Evolutionary conservation across 768 basidiomycete species (phyloP), one percentile per base, ranked within the genome.

Genomic region (Trametes sanguinea): DNA sequence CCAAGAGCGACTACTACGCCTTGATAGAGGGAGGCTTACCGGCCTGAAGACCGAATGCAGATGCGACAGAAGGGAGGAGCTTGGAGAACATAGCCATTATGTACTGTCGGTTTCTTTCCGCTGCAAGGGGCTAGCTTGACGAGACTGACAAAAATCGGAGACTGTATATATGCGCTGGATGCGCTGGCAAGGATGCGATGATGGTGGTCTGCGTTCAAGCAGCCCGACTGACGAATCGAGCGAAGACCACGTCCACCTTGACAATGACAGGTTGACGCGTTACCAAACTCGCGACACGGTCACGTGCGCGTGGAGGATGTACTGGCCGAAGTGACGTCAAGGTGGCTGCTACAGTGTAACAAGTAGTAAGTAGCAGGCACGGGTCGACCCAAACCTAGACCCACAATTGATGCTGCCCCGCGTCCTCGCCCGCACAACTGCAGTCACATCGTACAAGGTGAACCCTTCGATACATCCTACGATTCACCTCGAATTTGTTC

Each of bases 1-100:
- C 22, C 35, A 37, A 37, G 11, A 37, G 35, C 11, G 35, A 22
- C 22, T 22, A 22, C 22, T 22, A 22, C 22, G 22, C 22, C 11
- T 37, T 37, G 35, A 11, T 11, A 37, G 35, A 37, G 35, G 11
- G 13, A 7, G 14, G 43, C 74, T 66, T 67, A 83, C 83, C 64
- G 11, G 80, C 65, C 72, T 87, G 85, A 0, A 85, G 72, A 3
- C 74, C 80, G 66, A 81, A 86, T 10, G 85, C 81, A 58, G 77
- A 81, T 8, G 73, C 74, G 4, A 81, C 67, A 3, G 78, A 69
- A 8, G 84, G 85, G 1, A 84, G 54, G n/a, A 87, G 76, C 42
- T 77, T 78, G 13, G 85, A 85, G 62, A 85, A 81, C 2, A 83
- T 73, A 5, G 78, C 64, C 81, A 84, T 83, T 37, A 6, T 37